phyloP scores from a whole-genome alignment of 441 rosid genomes.

The Eutrema salsugineum region DNA sequence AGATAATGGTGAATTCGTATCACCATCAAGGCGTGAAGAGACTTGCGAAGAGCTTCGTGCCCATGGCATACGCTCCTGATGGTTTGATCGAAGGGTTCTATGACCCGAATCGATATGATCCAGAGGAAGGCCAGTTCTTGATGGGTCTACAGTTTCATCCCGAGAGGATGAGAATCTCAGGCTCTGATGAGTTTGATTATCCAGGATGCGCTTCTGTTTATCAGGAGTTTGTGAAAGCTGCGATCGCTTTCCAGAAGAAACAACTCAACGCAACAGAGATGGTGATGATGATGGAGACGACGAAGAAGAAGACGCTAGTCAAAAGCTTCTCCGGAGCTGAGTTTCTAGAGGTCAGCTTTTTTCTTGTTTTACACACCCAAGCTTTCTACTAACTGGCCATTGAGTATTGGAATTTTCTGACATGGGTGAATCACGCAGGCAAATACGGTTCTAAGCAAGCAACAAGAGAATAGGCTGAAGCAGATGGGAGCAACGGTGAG shows the following conservation, averaged over 20 bases:
- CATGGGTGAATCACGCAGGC: constrained; percentile 30
- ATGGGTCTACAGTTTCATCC: constrained; percentile 95
- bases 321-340: constrained; percentile 44
- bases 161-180: constrained; percentile 60
- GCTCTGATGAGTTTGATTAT: constrained; percentile 61
- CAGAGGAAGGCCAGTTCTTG: constrained; percentile 71
- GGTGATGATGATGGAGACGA: constrained; percentile 39
- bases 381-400: neutral
- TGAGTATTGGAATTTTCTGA: constrained; percentile 5
- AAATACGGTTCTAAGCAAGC: constrained; percentile 46
- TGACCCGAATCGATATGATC: constrained; percentile 66
- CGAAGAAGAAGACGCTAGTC: constrained; percentile 38
- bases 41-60: constrained; percentile 62
- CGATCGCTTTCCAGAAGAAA: constrained; percentile 37
- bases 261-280: constrained; percentile 32
- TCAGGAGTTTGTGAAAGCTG: constrained; percentile 60
- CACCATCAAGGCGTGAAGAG: constrained; percentile 87
- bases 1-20: constrained; percentile 78
- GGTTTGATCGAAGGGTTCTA: constrained; percentile 85
- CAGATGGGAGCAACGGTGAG: constrained; percentile 66
- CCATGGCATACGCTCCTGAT: constrained; percentile 77
- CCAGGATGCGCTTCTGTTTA: constrained; percentile 73
- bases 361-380: neutral
- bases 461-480: constrained; percentile 58
- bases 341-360: constrained; percentile 14